Percentiles rank a stretch among this genome's conserved stretches.
Evolutionary conservation across 192 early-diverging fungal species (phyloP).

Genomic region (Spizellomyces sp.): DNA sequence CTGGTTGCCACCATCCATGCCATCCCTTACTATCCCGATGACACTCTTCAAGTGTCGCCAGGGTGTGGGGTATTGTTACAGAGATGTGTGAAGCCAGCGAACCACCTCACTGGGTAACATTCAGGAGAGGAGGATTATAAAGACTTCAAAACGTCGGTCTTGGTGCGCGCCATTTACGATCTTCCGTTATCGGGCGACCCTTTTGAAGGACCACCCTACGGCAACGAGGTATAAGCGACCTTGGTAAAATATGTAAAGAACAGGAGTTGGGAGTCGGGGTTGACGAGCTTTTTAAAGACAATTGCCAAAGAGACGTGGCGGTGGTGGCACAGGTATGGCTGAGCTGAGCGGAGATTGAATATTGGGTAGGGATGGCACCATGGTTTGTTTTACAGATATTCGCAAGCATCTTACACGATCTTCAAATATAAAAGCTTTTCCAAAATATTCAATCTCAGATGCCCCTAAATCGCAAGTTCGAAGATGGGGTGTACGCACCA

Average conservation of each 20-base stretch:
- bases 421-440: no score
- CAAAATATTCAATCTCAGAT: no score
- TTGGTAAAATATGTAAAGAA: conserved; percentile 1
- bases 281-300: not conserved
- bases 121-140: not conserved
- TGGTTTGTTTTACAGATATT: no score
- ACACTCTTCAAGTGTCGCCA: no score
- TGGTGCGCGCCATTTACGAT: conserved; percentile 5
- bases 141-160: not conserved
- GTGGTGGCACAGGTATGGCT: not conserved
- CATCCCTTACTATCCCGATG: no score
- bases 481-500: no score
- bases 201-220: not conserved
- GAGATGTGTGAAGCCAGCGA: not conserved
- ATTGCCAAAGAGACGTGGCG: not conserved
- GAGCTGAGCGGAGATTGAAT: not conserved
- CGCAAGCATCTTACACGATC: no score
- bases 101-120: not conserved
- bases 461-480: no score
- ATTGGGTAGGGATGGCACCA: not conserved
- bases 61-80: not conserved
- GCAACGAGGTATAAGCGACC: conserved; percentile 3
- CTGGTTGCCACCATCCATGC: no score
- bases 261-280: not conserved
- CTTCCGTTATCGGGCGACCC: not conserved